Base-by-base conservation (phyloP, 2,329 filamentous ascomycete species). In the Lojkania enalia region DNA sequence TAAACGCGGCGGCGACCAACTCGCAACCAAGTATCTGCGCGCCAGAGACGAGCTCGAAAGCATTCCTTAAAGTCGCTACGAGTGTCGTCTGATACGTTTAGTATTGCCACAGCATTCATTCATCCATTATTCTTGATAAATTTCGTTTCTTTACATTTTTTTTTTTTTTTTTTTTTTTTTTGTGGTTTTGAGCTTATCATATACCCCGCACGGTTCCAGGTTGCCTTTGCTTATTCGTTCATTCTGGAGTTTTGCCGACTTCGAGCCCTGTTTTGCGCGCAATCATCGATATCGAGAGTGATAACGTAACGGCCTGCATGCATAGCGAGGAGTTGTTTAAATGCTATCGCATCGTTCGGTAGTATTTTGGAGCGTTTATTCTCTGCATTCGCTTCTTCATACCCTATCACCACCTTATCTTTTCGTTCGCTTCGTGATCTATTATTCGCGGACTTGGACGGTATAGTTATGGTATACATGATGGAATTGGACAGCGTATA, bases 11-110 rank as follows among this genome's bases (percentile, higher is more conserved):
- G 90, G 90, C 1, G 92, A 97, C 66, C 82, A 87, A 62, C 75
- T 95, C 56, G 92, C 92, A 15, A 85, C 83, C 64, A 87, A 86
- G 66, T 91, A 92, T 71, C 74, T 96, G 68, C 80, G 85, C 52
- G 88, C 95, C 72, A 71, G 80, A 35, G 78, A 81, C 58, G 81
- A 84, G 63, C 79, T 83, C 66, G 80, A 83, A 12, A n/a, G n/a
- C n/a, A n/a, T n/a, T n/a, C n/a, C n/a, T n/a, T n/a, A n/a, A n/a
- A n/a, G n/a, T n/a, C n/a, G n/a, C n/a, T n/a, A n/a, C n/a, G n/a
- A n/a, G n/a, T n/a, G n/a, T n/a, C n/a, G n/a, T n/a, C n/a, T n/a
- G n/a, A n/a, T n/a, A n/a, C n/a, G n/a, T n/a, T n/a, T n/a, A n/a
- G n/a, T n/a, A n/a, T n/a, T n/a, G n/a, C n/a, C n/a, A n/a, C n/a